Evolutionary conservation across 495 filamentous ascomycete genomes (phyloP).

Genomic region (Penicillium canariense): DNA sequence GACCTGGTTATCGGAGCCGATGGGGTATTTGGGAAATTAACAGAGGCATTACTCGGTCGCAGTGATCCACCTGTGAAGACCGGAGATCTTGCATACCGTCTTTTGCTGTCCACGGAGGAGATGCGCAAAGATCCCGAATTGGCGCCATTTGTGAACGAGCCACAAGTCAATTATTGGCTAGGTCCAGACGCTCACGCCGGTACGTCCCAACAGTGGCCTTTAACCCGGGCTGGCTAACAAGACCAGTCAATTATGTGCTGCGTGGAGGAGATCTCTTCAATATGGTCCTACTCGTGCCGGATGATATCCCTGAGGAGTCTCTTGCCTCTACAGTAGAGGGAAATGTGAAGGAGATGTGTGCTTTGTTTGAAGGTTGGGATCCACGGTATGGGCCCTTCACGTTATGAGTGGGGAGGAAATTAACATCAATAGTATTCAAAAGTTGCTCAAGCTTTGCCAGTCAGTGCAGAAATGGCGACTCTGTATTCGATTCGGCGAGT

Average conservation of each 20-base stretch:
- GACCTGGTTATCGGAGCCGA: slow-evolving; percentile 60
- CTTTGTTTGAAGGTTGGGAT: slow-evolving; percentile 59
- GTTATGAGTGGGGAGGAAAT: not conserved
- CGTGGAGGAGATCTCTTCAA: slow-evolving; percentile 60
- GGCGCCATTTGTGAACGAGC: slow-evolving; percentile 48
- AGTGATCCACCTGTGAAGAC: slow-evolving; percentile 50
- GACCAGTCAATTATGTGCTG: slow-evolving; percentile 58
- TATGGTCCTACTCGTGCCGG: slow-evolving; percentile 66
- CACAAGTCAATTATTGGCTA: slow-evolving; percentile 69
- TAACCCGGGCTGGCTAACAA: not conserved
- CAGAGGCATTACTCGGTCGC: slow-evolving; percentile 36
- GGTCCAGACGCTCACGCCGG: slow-evolving; percentile 59
- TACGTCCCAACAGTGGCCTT: slow-evolving; percentile 9
- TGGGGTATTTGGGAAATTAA: slow-evolving; percentile 51
- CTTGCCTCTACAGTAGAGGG: slow-evolving; percentile 48
- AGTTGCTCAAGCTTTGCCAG: slow-evolving; percentile 38
- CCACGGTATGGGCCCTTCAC: slow-evolving; percentile 37
- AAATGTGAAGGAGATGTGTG: slow-evolving; percentile 65
- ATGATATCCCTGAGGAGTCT: slow-evolving; percentile 59
- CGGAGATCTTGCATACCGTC: slow-evolving; percentile 66
- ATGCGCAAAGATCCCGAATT: slow-evolving; percentile 50
- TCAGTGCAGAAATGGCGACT: slow-evolving; percentile 66
- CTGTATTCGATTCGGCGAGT: slow-evolving; percentile 52
- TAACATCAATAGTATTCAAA: slow-evolving; percentile 26
- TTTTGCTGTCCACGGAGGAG: slow-evolving; percentile 52